These are phyloP conservation scores for Phytophthora sp. DNA, from an alignment of 352 stramenopile genomes.

Conservation along the genomic window DNA sequence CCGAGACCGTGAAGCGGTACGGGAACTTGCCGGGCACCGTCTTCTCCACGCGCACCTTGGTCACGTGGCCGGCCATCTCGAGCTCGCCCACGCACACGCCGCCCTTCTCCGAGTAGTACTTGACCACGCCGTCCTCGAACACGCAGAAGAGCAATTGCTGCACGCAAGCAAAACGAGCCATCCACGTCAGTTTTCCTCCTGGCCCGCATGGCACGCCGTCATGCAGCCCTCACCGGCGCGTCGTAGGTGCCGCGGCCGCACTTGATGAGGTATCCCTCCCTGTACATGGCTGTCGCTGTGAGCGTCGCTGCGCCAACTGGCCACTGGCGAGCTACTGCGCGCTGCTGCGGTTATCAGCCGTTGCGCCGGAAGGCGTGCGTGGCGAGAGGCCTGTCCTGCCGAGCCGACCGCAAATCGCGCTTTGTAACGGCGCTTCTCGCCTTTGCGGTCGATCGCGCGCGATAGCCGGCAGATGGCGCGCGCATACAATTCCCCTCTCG, in stretches of 20 bases:
- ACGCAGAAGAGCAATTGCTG: constrained; percentile 78
- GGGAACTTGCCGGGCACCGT: constrained; percentile 63
- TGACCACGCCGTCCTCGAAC: constrained; percentile 77
- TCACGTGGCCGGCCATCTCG: constrained; percentile 72
- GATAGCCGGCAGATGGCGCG: constrained; percentile 18
- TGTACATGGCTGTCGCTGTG: constrained; percentile 59
- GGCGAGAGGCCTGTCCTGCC: constrained; percentile 20
- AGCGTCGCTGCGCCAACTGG: constrained; percentile 22
- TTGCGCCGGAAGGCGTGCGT: neutral
- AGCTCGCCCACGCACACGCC: constrained; percentile 67
- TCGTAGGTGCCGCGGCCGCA: constrained; percentile 58
- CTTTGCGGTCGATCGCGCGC: constrained; percentile 15
- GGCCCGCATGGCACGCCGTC: neutral
- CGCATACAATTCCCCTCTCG: constrained; percentile 24
- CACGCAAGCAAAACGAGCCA: too few species aligned
- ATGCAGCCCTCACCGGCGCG: constrained; percentile 38
- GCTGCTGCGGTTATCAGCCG: constrained; percentile 18
- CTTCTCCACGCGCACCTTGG: constrained; percentile 82
- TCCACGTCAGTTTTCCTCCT: too few species aligned
- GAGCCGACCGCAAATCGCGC: constrained; percentile 21
- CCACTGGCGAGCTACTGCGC: neutral
- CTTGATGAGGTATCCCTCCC: constrained; percentile 81
- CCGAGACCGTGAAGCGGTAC: constrained; percentile 76
- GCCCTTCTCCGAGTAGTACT: constrained; percentile 77
- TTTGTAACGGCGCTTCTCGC: constrained; percentile 18